These are phyloP conservation scores for Stipa capillata DNA, from an alignment of 176 grass and related monocot species.

Conservation along the genomic window DNA sequence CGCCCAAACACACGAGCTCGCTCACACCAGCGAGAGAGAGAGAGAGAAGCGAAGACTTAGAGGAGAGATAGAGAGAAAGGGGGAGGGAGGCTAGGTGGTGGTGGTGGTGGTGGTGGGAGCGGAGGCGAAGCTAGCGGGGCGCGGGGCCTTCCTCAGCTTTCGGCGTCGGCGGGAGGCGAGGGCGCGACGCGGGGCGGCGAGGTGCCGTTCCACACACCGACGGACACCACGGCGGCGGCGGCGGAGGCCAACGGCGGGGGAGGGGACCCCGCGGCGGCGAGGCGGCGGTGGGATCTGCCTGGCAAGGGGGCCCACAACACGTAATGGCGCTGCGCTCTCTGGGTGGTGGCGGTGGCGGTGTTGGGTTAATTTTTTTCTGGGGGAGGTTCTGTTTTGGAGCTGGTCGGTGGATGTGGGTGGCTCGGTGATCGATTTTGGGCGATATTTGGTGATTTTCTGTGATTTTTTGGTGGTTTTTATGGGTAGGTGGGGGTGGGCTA, in stretches of 20 bases:
- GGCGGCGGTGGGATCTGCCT: conserved; percentile 45
- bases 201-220: not conserved
- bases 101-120: not conserved
- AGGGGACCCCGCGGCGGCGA: conserved; percentile 21
- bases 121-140: not conserved
- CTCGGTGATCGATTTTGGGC: not conserved
- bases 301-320: conserved; percentile 15
- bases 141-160: not conserved
- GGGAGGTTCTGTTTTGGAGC: not conserved
- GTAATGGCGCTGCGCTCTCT: conserved; percentile 17
- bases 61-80: not conserved
- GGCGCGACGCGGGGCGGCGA: not conserved
- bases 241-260: conserved; percentile 27
- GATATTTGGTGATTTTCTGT: not conserved
- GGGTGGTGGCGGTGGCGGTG: not conserved
- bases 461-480: not conserved
- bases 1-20: conserved; percentile 11
- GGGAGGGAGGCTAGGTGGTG: not conserved
- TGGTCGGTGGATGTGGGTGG: conserved; percentile 8
- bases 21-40: not conserved
- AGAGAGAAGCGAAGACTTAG: not conserved
- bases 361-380: not conserved
- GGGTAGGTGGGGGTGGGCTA: not conserved
- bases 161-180: not conserved
- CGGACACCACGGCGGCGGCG: conserved; percentile 26